Conservation (phyloP, 306 rosid genomes). For the Prunus fruticosa region DNA sequence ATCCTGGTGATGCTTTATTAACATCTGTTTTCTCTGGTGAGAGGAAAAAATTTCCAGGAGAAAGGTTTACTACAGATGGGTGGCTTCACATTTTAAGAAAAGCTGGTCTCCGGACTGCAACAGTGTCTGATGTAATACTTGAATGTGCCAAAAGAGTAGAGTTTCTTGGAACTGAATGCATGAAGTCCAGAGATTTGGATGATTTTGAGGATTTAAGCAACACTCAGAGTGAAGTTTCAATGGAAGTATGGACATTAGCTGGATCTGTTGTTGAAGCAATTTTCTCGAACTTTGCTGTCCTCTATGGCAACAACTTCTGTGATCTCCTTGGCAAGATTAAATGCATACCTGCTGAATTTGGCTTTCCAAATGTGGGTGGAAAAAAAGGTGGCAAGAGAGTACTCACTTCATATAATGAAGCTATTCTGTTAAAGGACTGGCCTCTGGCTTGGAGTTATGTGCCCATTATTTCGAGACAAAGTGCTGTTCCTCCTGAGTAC, state of each 20-base stretch:
- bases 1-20: constrained; percentile 80
- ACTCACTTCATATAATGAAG: constrained; percentile 78
- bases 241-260: constrained; percentile 84
- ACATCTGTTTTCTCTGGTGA: constrained; percentile 90
- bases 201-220: constrained; percentile 62
- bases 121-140: constrained; percentile 75
- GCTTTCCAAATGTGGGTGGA: constrained; percentile 70
- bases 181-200: constrained; percentile 63
- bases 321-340: constrained; percentile 77
- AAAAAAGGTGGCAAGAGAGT: constrained; percentile 78
- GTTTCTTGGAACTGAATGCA: constrained; percentile 77
- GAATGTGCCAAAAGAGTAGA: constrained; percentile 96
- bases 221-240: constrained; percentile 59
- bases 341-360: constrained; percentile 85
- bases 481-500: constrained; percentile 77
- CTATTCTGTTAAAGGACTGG: constrained; percentile 87
- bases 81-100: constrained; percentile 93
- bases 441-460: constrained; percentile 93
- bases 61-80: constrained; percentile 78
- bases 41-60: constrained; percentile 89
- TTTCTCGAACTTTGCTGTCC: constrained; percentile 82
- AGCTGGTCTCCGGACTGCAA: constrained; percentile 76
- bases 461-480: constrained; percentile 77
- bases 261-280: constrained; percentile 82
- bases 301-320: constrained; percentile 83